These are phyloP conservation scores for Buxus sempervirens DNA, from an alignment of 164 flowering plant genomes.

Conservation along the genomic window DNA sequence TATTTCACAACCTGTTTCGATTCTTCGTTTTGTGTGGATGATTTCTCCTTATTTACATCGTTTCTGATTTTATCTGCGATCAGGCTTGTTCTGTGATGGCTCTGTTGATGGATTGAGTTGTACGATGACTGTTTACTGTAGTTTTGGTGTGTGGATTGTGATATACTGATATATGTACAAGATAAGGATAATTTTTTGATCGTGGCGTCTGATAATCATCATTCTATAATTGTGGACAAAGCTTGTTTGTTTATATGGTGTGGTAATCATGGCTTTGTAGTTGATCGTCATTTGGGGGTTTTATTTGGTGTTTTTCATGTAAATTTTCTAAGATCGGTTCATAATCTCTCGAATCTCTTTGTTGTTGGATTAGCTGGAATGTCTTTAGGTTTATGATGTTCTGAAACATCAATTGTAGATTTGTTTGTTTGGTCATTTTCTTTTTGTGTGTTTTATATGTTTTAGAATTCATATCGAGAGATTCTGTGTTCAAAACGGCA, in stretches of 20 bases:
- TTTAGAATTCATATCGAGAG: background rate
- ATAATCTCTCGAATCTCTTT: background rate
- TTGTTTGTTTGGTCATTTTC: too few species aligned
- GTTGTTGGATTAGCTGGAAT: background rate
- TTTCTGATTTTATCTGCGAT: background rate
- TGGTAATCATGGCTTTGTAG: background rate
- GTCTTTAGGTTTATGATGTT: background rate
- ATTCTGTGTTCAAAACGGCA: background rate
- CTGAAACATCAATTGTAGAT: too few species aligned
- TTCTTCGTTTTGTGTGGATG: background rate
- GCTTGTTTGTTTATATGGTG: background rate
- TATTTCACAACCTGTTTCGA: background rate
- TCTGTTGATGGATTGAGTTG: background rate
- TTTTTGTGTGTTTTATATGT: background rate
- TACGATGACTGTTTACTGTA: background rate
- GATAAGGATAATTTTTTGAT: background rate
- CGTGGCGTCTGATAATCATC: background rate
- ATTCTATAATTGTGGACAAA: background rate
- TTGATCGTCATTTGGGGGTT: background rate
- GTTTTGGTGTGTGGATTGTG: background rate
- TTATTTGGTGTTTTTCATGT: background rate
- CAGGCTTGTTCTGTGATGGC: background rate
- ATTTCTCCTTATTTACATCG: background rate
- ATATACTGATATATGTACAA: background rate
- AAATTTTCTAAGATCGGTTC: background rate